Percentiles rank a stretch among this genome's conserved stretches.
phyloP scores from a whole-genome alignment of 441 rosid species.

The Adansonia madagascariensis region DNA sequence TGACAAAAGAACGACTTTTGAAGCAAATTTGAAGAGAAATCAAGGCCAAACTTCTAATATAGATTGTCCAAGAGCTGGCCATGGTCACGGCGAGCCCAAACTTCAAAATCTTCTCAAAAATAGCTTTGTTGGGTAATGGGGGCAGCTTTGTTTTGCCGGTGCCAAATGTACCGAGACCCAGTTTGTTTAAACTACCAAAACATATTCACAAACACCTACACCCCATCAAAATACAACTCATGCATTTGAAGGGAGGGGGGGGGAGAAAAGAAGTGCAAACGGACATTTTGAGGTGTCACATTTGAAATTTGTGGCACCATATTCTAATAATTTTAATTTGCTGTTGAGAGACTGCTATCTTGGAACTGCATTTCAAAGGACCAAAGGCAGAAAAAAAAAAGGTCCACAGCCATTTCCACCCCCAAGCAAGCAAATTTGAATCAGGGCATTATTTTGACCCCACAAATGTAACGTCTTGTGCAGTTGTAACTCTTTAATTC shows the following conservation, averaged over 20 bases:
- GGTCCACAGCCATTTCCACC: constrained; percentile 8
- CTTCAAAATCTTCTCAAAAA: neutral
- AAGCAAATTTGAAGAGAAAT: neutral
- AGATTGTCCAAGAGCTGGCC: neutral
- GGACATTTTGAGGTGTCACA: constrained; percentile 18
- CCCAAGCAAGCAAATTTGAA: constrained; percentile 8
- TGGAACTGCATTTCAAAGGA: neutral
- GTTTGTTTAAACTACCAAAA: constrained; percentile 4
- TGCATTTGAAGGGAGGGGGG: neutral
- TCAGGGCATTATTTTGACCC: constrained; percentile 3
- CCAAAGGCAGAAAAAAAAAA: neutral
- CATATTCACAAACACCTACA: neutral
- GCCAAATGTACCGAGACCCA: neutral
- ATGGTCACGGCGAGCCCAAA: neutral
- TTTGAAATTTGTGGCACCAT: neutral
- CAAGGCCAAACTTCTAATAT: neutral
- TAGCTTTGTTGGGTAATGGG: neutral
- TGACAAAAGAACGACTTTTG: neutral
- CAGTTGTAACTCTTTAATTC: neutral
- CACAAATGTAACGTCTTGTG: neutral
- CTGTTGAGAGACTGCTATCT: neutral
- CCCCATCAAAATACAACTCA: constrained; percentile 14
- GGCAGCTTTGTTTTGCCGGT: neutral
- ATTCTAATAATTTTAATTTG: neutral
- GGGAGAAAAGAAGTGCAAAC: neutral